phyloP scores from a whole-genome alignment of 371 early-diverging fungal genomes.

The Amoeboaphelidium protococcarum region DNA sequence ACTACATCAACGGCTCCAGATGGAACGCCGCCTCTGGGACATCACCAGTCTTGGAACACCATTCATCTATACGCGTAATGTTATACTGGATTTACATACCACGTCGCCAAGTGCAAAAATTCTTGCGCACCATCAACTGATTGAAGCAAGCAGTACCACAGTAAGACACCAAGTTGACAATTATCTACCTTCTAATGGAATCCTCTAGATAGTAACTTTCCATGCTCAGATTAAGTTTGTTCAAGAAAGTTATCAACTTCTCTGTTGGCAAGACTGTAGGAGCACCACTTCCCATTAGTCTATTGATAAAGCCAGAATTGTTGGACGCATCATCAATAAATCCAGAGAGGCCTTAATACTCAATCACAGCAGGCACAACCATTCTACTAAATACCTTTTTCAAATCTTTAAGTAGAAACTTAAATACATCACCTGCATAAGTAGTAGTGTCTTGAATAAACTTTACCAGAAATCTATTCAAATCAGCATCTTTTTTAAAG shows the following conservation, averaged over 20 bases:
- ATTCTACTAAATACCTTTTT: conserved; percentile 74
- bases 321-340: not conserved
- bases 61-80: conserved; percentile 76
- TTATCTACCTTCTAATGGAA: not conserved
- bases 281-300: not conserved
- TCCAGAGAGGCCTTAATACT: conserved; percentile 25
- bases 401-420: conserved; percentile 71
- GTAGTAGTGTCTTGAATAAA: conserved; percentile 24
- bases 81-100: conserved; percentile 93
- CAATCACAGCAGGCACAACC: conserved; percentile 77
- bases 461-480: not conserved
- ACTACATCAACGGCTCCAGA: conserved; percentile 71
- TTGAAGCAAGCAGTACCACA: conserved; percentile 83
- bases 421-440: conserved; percentile 29
- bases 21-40: conserved; percentile 54
- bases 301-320: not conserved
- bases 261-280: not conserved
- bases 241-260: not conserved
- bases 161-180: not conserved
- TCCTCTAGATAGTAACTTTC: not conserved
- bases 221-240: not conserved
- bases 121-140: conserved; percentile 60
- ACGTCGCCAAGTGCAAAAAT: conserved; percentile 22
- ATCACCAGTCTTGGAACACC: conserved; percentile 78
- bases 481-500: not conserved